These are phyloP conservation scores for Apophysomyces trapeziformis DNA, from an alignment of 371 early-diverging fungal species.

Conservation along the genomic window DNA sequence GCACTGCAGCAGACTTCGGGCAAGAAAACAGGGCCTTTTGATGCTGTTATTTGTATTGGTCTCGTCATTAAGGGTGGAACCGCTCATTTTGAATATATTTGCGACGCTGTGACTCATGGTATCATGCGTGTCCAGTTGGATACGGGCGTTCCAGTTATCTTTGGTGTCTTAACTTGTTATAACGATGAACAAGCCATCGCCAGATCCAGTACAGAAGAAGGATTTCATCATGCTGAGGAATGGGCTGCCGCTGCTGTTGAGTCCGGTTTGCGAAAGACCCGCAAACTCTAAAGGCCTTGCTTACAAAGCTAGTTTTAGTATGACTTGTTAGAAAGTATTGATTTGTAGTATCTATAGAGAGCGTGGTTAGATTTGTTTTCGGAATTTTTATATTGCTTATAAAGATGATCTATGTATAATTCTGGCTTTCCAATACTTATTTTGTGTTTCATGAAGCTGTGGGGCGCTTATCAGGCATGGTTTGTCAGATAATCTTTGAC, in stretches of 20 bases:
- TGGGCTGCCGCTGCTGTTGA: slow-evolving; percentile 99
- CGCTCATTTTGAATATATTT: slow-evolving; percentile 98
- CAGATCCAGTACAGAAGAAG: slow-evolving; percentile 76
- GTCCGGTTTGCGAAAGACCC: slow-evolving; percentile 74
- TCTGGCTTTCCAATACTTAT: not conserved
- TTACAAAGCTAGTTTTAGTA: not conserved
- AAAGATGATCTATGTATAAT: no score
- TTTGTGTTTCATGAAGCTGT: not conserved
- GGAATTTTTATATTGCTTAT: no score
- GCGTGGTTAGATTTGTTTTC: no score
- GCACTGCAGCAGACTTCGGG: slow-evolving; percentile 20
- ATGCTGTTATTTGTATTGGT: slow-evolving; percentile 94
- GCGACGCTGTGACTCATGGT: slow-evolving; percentile 89
- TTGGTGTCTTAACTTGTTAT: slow-evolving; percentile 96
- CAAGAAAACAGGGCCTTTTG: slow-evolving; percentile 65
- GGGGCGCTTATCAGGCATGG: no score
- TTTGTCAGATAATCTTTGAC: no score
- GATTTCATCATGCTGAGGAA: slow-evolving; percentile 94
- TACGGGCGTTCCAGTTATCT: slow-evolving; percentile 86
- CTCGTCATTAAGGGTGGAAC: slow-evolving; percentile 97
- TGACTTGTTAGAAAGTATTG: not conserved
- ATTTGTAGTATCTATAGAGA: no score
- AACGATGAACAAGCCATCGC: slow-evolving; percentile 91
- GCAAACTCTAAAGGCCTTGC: slow-evolving; percentile 39
- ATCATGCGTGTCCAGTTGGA: slow-evolving; percentile 93